These are phyloP conservation scores for Edaphochlamys debaryana DNA, from an alignment of 139 green algal species.

Conservation along the genomic window DNA sequence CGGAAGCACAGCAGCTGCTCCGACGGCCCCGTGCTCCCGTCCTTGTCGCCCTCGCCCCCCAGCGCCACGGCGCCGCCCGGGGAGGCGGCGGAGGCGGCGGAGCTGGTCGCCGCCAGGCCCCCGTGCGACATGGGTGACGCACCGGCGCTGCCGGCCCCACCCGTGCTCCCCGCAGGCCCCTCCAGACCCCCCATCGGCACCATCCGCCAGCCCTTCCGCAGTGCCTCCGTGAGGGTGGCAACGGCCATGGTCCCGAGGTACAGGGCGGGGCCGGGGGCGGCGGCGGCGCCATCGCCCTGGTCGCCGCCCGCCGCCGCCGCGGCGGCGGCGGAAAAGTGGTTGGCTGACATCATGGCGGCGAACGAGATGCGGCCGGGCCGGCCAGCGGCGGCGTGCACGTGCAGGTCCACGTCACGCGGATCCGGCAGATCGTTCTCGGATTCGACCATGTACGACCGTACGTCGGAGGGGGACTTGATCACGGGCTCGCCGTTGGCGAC, in stretches of 20 bases:
- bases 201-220: conserved; percentile 10
- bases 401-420: background rate
- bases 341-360: background rate
- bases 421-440: background rate
- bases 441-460: conserved; percentile 11
- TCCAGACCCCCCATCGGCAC: no score
- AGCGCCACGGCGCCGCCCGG: background rate
- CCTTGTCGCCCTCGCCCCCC: background rate
- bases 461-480: conserved; percentile 1
- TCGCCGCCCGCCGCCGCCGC: no score
- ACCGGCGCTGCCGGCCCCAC: no score
- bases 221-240: conserved; percentile 20
- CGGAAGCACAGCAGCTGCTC: conserved; percentile 15
- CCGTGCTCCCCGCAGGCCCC: no score
- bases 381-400: background rate
- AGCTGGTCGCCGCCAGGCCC: no score
- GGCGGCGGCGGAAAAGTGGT: no score
- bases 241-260: background rate
- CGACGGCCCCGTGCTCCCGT: background rate
- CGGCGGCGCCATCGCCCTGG: background rate
- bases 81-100: no score
- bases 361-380: no score
- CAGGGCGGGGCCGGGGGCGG: background rate
- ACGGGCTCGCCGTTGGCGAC: background rate
- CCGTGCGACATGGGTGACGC: no score